phyloP scores from a whole-genome alignment of 129 eudicot genomes.

The Deinandra increscens region DNA sequence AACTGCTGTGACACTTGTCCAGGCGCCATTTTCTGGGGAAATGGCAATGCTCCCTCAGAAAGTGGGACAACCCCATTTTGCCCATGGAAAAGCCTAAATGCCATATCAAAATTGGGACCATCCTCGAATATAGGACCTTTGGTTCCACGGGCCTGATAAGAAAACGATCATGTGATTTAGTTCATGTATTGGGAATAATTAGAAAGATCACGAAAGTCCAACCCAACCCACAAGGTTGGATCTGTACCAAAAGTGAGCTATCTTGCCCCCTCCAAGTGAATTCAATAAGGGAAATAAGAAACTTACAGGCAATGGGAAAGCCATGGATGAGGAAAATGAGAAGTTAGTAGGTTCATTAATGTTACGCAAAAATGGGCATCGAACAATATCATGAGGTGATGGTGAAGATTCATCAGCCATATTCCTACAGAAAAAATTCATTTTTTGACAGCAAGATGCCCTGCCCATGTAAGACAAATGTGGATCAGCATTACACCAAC shows the following conservation, averaged over 20 bases:
- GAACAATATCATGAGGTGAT: slow-evolving; percentile 51
- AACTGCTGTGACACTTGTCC: slow-evolving; percentile 58
- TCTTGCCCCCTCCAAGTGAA: not conserved
- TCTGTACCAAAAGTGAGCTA: too few relatives aligned
- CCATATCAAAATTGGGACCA: slow-evolving; percentile 95
- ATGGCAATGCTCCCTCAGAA: slow-evolving; percentile 54
- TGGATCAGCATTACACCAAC: not conserved
- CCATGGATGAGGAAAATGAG: slow-evolving; percentile 66
- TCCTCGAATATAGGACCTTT: slow-evolving; percentile 99
- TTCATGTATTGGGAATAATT: not conserved
- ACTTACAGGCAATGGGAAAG: slow-evolving; percentile 79
- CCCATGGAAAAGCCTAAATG: slow-evolving; percentile 92
- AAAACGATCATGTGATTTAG: not conserved
- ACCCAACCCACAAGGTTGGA: not conserved
- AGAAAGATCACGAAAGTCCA: not conserved
- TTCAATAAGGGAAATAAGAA: slow-evolving; percentile 9
- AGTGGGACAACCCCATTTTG: slow-evolving; percentile 95
- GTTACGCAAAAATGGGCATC: slow-evolving; percentile 91
- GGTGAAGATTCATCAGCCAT: slow-evolving; percentile 52
- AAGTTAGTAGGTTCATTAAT: slow-evolving; percentile 91
- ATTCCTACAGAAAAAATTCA: slow-evolving; percentile 63
- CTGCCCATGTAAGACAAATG: slow-evolving; percentile 27
- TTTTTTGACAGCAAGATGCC: slow-evolving; percentile 32
- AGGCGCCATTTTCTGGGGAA: slow-evolving; percentile 45
- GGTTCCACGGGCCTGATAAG: slow-evolving; percentile 57